Evolutionary conservation across 768 basidiomycete genomes (phyloP).

Genomic region (Tephrocybe sp.): DNA sequence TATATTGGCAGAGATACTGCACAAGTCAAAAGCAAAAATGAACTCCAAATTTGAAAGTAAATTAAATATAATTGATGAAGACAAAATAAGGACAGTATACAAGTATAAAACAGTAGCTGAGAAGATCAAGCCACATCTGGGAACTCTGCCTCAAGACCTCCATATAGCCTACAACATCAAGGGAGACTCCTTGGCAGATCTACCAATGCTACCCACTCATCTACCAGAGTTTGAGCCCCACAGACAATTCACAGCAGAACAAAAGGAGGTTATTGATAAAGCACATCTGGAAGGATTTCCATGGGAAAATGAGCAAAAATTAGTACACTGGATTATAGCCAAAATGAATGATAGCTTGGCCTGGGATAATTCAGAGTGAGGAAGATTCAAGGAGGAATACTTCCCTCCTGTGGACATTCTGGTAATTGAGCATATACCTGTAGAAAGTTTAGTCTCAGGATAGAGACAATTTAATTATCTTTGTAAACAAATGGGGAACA

Average conservation of each 20-base stretch:
- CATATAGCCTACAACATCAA: constrained; percentile 19
- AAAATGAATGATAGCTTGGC: neutral
- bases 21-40: too few relatives aligned
- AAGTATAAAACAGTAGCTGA: constrained; percentile 6
- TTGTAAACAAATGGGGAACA: too few relatives aligned
- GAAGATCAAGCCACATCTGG: constrained; percentile 18
- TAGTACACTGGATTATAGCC: constrained; percentile 12
- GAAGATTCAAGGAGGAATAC: constrained; percentile 23
- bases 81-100: neutral
- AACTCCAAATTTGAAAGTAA: neutral
- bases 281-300: constrained; percentile 25
- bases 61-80: neutral
- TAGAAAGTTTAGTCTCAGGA: too few relatives aligned
- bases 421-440: constrained; percentile 30
- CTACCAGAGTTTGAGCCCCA: constrained; percentile 15
- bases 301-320: constrained; percentile 26
- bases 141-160: constrained; percentile 16
- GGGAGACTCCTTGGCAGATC: constrained; percentile 17
- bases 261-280: constrained; percentile 15
- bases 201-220: constrained; percentile 14
- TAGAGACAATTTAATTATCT: too few relatives aligned
- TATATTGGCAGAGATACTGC: too few relatives aligned
- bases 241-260: constrained; percentile 23
- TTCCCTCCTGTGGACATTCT: constrained; percentile 25
- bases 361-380: constrained; percentile 3